Percentiles rank a stretch among this genome's conserved stretches.
Conservation (phyloP, 2,329 filamentous ascomycete genomes). For the Pyrenochaeta sp. region DNA sequence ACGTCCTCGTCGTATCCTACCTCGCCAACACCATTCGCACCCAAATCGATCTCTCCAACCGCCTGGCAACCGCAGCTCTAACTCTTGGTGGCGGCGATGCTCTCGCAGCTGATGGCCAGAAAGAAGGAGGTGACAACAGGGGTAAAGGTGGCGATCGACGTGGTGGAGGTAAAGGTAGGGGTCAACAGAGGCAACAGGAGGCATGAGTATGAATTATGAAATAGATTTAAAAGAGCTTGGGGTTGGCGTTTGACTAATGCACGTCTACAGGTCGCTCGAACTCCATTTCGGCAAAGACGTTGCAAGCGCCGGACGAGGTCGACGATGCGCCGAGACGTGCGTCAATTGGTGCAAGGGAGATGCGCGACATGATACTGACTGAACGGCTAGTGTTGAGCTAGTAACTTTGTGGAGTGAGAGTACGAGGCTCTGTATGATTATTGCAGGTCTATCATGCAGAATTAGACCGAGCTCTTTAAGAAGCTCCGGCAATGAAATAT, state of each 20-base stretch:
- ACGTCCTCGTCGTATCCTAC: conserved; percentile 97
- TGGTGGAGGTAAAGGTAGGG: conserved; percentile 42
- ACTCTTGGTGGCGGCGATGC: conserved; percentile 56
- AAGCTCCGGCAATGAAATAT: conserved; percentile 21
- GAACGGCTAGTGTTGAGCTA: neutral
- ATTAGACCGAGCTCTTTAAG: conserved; percentile 18
- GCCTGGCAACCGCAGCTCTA: conserved; percentile 74
- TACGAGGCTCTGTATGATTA: conserved; percentile 20
- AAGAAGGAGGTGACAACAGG: conserved; percentile 43
- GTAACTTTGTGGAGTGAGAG: neutral
- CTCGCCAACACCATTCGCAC: conserved; percentile 98
- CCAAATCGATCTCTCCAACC: conserved; percentile 97
- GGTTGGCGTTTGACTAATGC: conserved; percentile 30
- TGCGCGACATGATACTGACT: neutral
- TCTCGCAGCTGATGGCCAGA: conserved; percentile 44
- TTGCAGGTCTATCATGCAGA: conserved; percentile 20
- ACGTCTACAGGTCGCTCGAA: neutral
- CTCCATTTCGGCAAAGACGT: neutral
- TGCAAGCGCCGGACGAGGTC: neutral
- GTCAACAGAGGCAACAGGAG: conserved; percentile 42
- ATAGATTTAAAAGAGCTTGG: conserved; percentile 25
- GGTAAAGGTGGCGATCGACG: conserved; percentile 42
- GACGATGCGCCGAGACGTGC: neutral
- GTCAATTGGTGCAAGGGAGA: neutral
- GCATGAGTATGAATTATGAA: conserved; percentile 36